Base-by-base conservation (phyloP, 345 rosid genomes). In the Streptanthus diversifolius region DNA sequence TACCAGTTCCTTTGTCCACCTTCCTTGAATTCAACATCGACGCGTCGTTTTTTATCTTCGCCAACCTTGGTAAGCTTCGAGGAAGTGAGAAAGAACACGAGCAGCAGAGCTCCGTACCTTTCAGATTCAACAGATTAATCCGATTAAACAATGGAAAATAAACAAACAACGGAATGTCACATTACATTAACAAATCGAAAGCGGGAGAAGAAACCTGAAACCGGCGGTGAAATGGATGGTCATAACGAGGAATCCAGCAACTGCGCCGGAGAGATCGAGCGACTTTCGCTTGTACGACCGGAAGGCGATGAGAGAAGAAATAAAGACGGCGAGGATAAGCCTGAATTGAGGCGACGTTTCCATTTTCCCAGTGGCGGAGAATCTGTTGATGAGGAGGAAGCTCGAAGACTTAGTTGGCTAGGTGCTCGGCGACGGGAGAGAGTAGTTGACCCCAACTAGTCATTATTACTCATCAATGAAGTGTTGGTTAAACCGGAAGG, bases 1-100 rank as follows among this genome's bases (percentile, higher is more conserved):
- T 81, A 93, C 99, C 97, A 95, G 75, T 93, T 88, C 69, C 99
- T 80, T 78, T 93, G 98, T 1, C 98, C 98, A 5, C 98, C 95
- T 74, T 91, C 93, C 79, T 89, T 95, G 68, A 91, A 95, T 37
- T 89, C 95, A 64, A 85, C 86, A 68, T 89, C 97, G 24, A 91
- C 78, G 19, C 62, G 81, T 60, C 87, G 85, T 85, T 95, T 95
- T 84, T 81, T 91, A 43, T 89, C 96, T 78, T 83, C 87, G 5
- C 99, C 99, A 45, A 91, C 84, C 67, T 89, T 91, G 8, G 99
- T 95, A 49, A 91, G 90, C 88, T 85, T 91, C 24, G 99, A 95
- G 0, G 99, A 95, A 53, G 86, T 71, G 47, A 95, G 79, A 71
- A 89, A 95, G 87, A 95, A 95, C 0, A 75, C 89, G 0, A 95